Evolutionary conservation across 2,329 filamentous ascomycete genomes (phyloP).

Genomic region (Talaromyces funiculosus): DNA sequence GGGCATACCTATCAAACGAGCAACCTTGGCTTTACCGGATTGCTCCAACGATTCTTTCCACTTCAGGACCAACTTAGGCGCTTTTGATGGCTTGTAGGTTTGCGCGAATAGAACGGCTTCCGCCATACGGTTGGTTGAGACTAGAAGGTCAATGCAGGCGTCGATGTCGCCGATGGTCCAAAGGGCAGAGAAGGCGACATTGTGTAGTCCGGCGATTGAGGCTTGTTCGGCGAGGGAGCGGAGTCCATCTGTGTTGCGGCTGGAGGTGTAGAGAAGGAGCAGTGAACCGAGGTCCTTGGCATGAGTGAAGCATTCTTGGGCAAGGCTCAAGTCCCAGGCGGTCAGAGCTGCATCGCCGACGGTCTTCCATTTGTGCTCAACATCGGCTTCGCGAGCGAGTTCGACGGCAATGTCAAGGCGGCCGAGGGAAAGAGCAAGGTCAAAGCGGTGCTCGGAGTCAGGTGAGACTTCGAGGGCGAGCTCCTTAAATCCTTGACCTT

Average conservation of each 20-base stretch:
- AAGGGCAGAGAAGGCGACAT: conserved; percentile 83
- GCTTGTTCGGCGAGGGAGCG: conserved; percentile 68
- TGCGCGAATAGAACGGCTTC: conserved; percentile 90
- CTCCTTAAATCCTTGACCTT: conserved; percentile 96
- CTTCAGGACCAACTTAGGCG: conserved; percentile 59
- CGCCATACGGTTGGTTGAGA: conserved; percentile 69
- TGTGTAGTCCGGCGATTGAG: conserved; percentile 71
- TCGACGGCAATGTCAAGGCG: conserved; percentile 80
- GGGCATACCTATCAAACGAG: conserved; percentile 75
- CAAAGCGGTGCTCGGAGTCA: conserved; percentile 93
- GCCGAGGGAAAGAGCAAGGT: conserved; percentile 76
- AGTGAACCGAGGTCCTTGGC: conserved; percentile 87
- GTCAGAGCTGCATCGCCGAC: conserved; percentile 86
- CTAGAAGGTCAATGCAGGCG: conserved; percentile 72
- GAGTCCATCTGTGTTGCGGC: conserved; percentile 70
- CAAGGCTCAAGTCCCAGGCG: conserved; percentile 80
- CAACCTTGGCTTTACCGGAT: conserved; percentile 76
- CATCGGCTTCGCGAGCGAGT: conserved; percentile 74
- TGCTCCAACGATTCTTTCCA: conserved; percentile 87
- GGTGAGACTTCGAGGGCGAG: conserved; percentile 90
- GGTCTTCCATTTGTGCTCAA: conserved; percentile 97
- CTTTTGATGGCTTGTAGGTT: conserved; percentile 84
- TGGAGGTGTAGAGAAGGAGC: conserved; percentile 81
- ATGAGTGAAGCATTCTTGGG: conserved; percentile 86
- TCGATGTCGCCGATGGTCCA: conserved; percentile 83